A percentile compares a stretch with the other conserved stretches of the same genome.
Evolutionary conservation across 805 yeast species (phyloP).

Genomic region (Yamadazyma philogaea): DNA sequence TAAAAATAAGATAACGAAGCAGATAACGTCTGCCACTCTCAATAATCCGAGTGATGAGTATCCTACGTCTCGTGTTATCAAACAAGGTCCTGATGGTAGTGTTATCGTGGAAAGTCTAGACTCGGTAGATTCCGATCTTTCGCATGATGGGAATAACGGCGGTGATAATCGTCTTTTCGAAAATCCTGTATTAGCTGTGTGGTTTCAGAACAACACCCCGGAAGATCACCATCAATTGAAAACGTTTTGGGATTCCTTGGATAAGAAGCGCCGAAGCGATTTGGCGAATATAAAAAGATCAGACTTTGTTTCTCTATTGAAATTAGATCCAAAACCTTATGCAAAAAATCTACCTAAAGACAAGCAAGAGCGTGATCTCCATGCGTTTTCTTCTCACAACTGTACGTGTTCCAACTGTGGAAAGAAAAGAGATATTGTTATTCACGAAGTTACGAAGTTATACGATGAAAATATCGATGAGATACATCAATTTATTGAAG

Average conservation of each 20-base stretch:
- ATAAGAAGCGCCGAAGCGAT: slow-evolving; percentile 55
- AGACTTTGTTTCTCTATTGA: slow-evolving; percentile 63
- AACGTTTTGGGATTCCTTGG: slow-evolving; percentile 64
- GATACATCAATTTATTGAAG: slow-evolving; percentile 36
- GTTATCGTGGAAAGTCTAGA: slow-evolving; percentile 62
- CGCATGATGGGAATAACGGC: slow-evolving; percentile 7
- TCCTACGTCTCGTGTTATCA: slow-evolving; percentile 69
- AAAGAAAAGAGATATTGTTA: slow-evolving; percentile 65
- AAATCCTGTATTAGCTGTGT: slow-evolving; percentile 26
- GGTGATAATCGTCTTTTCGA: slow-evolving; percentile 8
- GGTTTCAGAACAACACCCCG: slow-evolving; percentile 43
- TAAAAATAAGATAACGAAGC: slow-evolving; percentile 22
- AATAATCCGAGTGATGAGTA: slow-evolving; percentile 60
- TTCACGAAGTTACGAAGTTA: slow-evolving; percentile 70
- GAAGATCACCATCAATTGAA: slow-evolving; percentile 53
- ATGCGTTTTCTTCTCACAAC: slow-evolving; percentile 9
- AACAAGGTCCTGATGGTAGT: slow-evolving; percentile 71
- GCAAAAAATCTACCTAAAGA: slow-evolving; percentile 6
- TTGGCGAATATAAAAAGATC: slow-evolving; percentile 66
- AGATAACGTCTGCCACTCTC: slow-evolving; percentile 40
- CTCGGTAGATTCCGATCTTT: slow-evolving; percentile 12
- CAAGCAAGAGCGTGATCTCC: slow-evolving; percentile 12
- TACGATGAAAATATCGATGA: slow-evolving; percentile 65
- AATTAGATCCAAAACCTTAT: slow-evolving; percentile 27
- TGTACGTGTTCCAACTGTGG: slow-evolving; percentile 82